Evolutionary conservation across 345 rosid species (phyloP).

Genomic region (Kandelia obovata): DNA sequence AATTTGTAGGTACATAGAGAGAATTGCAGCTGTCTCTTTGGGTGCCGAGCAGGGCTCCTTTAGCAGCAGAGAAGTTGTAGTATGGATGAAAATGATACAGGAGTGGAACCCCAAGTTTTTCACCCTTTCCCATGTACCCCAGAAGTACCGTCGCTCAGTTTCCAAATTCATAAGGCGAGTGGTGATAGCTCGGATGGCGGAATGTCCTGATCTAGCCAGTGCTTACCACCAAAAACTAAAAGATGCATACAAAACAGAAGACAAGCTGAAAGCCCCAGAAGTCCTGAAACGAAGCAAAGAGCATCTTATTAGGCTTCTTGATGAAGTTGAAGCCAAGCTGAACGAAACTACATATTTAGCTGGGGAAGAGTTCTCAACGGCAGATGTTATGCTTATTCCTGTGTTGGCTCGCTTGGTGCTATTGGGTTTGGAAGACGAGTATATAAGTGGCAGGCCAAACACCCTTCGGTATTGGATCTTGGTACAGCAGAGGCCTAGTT

Average conservation of each 20-base stretch:
- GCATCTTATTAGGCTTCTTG: conserved; percentile 57
- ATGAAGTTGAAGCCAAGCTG: conserved; percentile 65
- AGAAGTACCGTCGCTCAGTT: conserved; percentile 31
- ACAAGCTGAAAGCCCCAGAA: conserved; percentile 55
- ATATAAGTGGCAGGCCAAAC: conserved; percentile 57
- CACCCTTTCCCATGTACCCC: conserved; percentile 65
- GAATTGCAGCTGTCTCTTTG: conserved; percentile 69
- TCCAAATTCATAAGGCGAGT: conserved; percentile 81
- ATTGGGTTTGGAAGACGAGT: conserved; percentile 64
- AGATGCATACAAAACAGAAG: conserved; percentile 73
- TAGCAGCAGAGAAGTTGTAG: conserved; percentile 45
- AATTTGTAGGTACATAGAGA: conserved; percentile 65
- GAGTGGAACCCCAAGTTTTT: conserved; percentile 69
- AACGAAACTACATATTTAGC: conserved; percentile 46
- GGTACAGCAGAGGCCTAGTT: conserved; percentile 71
- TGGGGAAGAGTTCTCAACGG: conserved; percentile 82
- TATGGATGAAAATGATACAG: conserved; percentile 69
- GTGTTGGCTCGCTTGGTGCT: conserved; percentile 62
- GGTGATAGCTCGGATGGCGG: conserved; percentile 29
- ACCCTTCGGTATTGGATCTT: conserved; percentile 62
- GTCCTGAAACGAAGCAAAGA: conserved; percentile 51
- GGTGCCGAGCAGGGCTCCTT: conserved; percentile 32
- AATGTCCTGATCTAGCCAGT: conserved; percentile 78
- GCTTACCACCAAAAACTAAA: conserved; percentile 80
- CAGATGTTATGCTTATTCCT: conserved; percentile 72